phyloP scores from a whole-genome alignment of 305 asterid genomes.

The Fraxinus angustifolia region DNA sequence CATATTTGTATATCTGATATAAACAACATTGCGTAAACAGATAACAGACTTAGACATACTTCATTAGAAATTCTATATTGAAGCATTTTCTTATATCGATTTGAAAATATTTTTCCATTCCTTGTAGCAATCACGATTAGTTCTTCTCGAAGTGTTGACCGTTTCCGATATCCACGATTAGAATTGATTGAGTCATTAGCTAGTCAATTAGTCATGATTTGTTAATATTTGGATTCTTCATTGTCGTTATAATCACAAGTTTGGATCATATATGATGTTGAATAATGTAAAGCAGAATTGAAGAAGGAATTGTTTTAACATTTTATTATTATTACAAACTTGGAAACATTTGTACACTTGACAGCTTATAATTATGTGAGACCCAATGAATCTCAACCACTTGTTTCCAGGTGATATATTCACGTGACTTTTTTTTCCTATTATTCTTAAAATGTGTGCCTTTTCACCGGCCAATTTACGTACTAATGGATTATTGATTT shows the following conservation, averaged over 20 bases:
- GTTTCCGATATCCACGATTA: background rate
- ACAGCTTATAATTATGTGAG: slow-evolving; percentile 27
- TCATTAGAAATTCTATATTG: background rate
- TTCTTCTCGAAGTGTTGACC: background rate
- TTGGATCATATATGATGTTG: slow-evolving; percentile 2
- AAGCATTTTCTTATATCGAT: background rate
- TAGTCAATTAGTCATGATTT: background rate
- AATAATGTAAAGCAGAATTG: slow-evolving; percentile 17
- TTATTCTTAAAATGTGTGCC: background rate
- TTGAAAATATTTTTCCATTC: background rate
- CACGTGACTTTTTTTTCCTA: slow-evolving; percentile 25
- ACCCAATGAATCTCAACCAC: slow-evolving; percentile 28
- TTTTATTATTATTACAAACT: background rate
- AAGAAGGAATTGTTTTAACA: background rate
- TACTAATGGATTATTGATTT: background rate
- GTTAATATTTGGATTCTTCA: background rate
- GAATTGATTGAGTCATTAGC: background rate
- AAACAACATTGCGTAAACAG: background rate
- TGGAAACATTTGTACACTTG: slow-evolving; percentile 35
- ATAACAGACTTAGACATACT: background rate
- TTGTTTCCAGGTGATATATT: slow-evolving; percentile 28
- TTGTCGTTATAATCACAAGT: background rate
- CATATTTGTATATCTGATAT: background rate
- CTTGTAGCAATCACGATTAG: background rate
- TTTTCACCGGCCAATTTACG: background rate